Evolutionary conservation across 257 asterid genomes (phyloP).

Genomic region (Thymus quinquecostatus): DNA sequence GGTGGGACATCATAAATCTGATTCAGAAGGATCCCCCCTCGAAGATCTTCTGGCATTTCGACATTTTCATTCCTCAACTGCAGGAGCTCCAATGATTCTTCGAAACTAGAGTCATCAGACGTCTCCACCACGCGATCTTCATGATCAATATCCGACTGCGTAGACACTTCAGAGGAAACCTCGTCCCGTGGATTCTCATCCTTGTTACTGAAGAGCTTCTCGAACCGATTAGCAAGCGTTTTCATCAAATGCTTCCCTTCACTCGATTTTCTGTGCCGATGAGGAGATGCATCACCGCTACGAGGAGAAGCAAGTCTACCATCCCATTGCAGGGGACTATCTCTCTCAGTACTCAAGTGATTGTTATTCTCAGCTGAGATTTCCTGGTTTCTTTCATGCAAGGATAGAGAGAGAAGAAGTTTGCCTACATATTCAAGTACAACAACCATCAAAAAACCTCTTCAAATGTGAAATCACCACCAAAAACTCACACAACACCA

Average conservation of each 20-base stretch:
- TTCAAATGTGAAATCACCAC: neutral
- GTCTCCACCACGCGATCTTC: slow-evolving; percentile 51
- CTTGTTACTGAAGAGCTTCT: slow-evolving; percentile 60
- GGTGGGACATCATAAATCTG: slow-evolving; percentile 53
- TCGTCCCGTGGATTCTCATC: slow-evolving; percentile 51
- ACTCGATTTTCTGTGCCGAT: slow-evolving; percentile 40
- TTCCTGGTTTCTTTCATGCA: slow-evolving; percentile 62
- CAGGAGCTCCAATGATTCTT: slow-evolving; percentile 52
- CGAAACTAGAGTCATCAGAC: slow-evolving; percentile 43
- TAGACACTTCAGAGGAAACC: slow-evolving; percentile 50
- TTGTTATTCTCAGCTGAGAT: slow-evolving; percentile 30
- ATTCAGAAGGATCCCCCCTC: slow-evolving; percentile 76
- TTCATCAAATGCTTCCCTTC: slow-evolving; percentile 73
- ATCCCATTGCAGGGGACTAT: slow-evolving; percentile 32
- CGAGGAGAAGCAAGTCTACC: slow-evolving; percentile 38
- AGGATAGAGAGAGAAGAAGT: slow-evolving; percentile 69
- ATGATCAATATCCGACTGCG: slow-evolving; percentile 56
- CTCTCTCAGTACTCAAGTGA: slow-evolving; percentile 17
- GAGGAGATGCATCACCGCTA: slow-evolving; percentile 33
- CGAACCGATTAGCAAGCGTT: slow-evolving; percentile 65
- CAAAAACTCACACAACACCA: neutral
- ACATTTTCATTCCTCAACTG: slow-evolving; percentile 46
- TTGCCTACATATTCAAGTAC: slow-evolving; percentile 52
- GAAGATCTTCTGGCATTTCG: slow-evolving; percentile 62
- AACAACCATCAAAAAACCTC: neutral